A percentile compares a stretch with the other conserved stretches of the same genome.
phyloP scores from a whole-genome alignment of 2,329 filamentous ascomycete genomes.

The Colletotrichum graminicola region DNA sequence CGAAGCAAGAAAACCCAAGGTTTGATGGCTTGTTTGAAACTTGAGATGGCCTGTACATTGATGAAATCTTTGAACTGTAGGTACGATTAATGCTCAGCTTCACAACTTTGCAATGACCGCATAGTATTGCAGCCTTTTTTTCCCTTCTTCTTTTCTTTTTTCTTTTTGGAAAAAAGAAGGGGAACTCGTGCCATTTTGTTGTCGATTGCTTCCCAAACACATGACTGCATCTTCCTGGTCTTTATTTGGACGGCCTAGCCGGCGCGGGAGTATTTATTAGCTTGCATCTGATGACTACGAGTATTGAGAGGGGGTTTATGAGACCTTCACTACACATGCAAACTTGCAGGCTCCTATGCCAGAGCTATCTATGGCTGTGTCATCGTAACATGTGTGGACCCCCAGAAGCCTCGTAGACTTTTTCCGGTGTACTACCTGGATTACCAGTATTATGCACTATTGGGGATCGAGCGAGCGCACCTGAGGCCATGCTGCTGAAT shows the following conservation, averaged over 20 bases:
- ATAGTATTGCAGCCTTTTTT: not conserved
- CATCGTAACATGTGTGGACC: not conserved
- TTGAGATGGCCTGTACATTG: not conserved
- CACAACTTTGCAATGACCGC: not conserved
- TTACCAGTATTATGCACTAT: too few species aligned
- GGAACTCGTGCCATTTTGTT: not conserved
- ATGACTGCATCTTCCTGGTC: not conserved
- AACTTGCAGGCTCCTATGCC: not conserved
- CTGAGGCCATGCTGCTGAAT: not conserved
- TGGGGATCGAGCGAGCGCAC: too few species aligned
- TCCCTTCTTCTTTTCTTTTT: not conserved
- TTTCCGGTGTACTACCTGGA: not conserved
- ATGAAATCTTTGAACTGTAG: not conserved
- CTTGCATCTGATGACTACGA: not conserved
- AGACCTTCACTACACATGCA: not conserved
- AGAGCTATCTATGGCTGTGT: not conserved
- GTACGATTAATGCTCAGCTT: not conserved
- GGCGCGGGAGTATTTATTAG: not conserved
- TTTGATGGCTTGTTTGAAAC: not conserved
- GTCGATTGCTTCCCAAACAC: not conserved
- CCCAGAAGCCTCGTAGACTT: not conserved
- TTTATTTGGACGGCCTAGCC: not conserved
- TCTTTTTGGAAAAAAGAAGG: too few species aligned
- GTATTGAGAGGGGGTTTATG: not conserved
- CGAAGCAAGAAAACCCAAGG: slow-evolving; percentile 24